phyloP scores from a whole-genome alignment of 306 rosid species.

The Albizia julibrissin region DNA sequence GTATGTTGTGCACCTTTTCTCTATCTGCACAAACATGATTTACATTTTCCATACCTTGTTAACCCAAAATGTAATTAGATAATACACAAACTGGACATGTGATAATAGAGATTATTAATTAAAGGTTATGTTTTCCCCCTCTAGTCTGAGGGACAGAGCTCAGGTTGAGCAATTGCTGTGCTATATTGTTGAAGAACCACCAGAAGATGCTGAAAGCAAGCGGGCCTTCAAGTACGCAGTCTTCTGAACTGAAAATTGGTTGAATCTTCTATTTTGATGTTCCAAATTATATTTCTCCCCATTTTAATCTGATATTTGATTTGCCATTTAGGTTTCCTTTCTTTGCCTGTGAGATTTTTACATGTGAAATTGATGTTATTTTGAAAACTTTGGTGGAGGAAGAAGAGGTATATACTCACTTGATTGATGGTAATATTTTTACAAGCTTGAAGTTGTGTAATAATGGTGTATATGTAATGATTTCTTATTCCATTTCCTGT shows the following conservation, averaged over 20 bases:
- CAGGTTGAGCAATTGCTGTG: constrained; percentile 89
- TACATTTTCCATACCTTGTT: constrained; percentile 4
- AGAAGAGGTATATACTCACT: constrained; percentile 71
- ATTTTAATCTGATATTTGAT: constrained; percentile 37
- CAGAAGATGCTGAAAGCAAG: constrained; percentile 91
- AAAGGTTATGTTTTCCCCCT: constrained; percentile 24
- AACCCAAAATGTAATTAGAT: constrained; percentile 18
- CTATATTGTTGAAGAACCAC: constrained; percentile 87
- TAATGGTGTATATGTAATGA: constrained; percentile 21
- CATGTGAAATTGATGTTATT: constrained; percentile 98
- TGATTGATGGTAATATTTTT: constrained; percentile 13
- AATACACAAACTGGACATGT: background rate
- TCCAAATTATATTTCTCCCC: background rate
- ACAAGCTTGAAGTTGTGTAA: constrained; percentile 20
- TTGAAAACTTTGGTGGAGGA: constrained; percentile 97
- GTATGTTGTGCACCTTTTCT: constrained; percentile 46
- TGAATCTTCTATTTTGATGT: background rate
- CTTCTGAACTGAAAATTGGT: constrained; percentile 23
- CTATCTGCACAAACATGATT: background rate
- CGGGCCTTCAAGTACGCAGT: constrained; percentile 80
- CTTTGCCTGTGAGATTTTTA: constrained; percentile 93
- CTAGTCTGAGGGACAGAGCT: constrained; percentile 85
- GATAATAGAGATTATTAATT: constrained; percentile 25
- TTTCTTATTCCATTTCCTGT: constrained; percentile 23
- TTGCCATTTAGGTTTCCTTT: constrained; percentile 80